Percentiles rank a stretch among this genome's conserved stretches.
Conservation (phyloP, 345 rosid species). For the Physaria fendleri region DNA sequence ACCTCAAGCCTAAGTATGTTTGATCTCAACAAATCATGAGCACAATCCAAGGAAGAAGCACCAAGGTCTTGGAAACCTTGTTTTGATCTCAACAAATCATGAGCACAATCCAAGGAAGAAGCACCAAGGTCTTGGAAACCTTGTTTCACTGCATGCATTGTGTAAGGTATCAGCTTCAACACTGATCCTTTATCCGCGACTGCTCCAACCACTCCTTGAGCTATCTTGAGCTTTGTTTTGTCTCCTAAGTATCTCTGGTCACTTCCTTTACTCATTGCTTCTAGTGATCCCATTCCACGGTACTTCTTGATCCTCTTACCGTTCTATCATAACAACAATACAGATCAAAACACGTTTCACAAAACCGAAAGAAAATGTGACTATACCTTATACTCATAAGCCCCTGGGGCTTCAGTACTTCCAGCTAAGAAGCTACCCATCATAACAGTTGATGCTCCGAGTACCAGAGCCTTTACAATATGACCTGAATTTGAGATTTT, state of each 20-base stretch:
- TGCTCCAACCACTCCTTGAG: slow-evolving; percentile 98
- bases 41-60: slow-evolving; percentile 64
- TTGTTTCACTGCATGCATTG: slow-evolving; percentile 97
- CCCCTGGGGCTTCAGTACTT: slow-evolving; percentile 84
- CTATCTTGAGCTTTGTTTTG: slow-evolving; percentile 72
- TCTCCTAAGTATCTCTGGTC: slow-evolving; percentile 93
- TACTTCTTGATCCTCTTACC: slow-evolving; percentile 62
- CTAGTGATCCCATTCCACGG: slow-evolving; percentile 96
- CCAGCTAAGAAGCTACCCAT: slow-evolving; percentile 96
- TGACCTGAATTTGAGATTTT: slow-evolving; percentile 91
- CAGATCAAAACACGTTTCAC: slow-evolving; percentile 1
- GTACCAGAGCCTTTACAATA: slow-evolving; percentile 73
- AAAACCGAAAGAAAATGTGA: no score
- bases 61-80: slow-evolving; percentile 99
- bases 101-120: slow-evolving; percentile 65
- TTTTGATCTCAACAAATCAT: slow-evolving; percentile 70
- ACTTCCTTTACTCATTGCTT: slow-evolving; percentile 97
- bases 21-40: slow-evolving; percentile 72
- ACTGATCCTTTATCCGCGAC: slow-evolving; percentile 96
- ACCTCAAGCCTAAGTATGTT: slow-evolving; percentile 80
- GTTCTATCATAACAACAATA: slow-evolving; percentile 36
- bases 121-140: slow-evolving; percentile 98
- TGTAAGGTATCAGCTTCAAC: slow-evolving; percentile 70
- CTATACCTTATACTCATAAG: no score
- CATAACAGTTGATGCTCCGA: slow-evolving; percentile 97